These are phyloP conservation scores for Microthlaspi erraticum DNA, from an alignment of 345 rosid species.

Conservation along the genomic window DNA sequence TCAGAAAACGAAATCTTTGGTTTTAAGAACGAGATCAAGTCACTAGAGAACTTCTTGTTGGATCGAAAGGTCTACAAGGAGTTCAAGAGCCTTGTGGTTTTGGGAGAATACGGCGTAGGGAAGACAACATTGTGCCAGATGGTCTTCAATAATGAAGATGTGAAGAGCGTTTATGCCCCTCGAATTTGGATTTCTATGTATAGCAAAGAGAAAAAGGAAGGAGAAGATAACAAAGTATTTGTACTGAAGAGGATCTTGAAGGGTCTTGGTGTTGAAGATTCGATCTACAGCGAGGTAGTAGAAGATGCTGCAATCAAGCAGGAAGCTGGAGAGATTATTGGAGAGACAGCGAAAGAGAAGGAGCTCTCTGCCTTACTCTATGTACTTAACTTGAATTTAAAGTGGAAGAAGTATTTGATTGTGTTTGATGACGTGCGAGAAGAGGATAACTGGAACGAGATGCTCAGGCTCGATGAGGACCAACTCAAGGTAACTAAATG, in stretches of 20 bases:
- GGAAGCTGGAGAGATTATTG: not conserved
- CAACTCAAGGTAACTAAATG: slow-evolving; percentile 23
- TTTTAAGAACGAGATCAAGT: slow-evolving; percentile 33
- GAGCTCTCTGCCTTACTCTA: slow-evolving; percentile 42
- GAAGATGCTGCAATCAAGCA: not conserved
- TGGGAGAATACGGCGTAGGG: slow-evolving; percentile 50
- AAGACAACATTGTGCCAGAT: slow-evolving; percentile 50
- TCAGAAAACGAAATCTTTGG: not conserved
- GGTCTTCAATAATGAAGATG: slow-evolving; percentile 35
- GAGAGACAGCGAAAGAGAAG: not conserved
- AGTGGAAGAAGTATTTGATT: slow-evolving; percentile 56
- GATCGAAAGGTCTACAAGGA: slow-evolving; percentile 19
- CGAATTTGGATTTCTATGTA: slow-evolving; percentile 48
- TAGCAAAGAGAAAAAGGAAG: not conserved
- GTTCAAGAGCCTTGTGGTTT: slow-evolving; percentile 49
- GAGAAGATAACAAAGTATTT: not conserved
- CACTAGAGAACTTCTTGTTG: not conserved
- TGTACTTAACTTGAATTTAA: slow-evolving; percentile 51
- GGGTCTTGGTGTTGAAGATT: slow-evolving; percentile 1
- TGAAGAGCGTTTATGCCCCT: slow-evolving; percentile 48
- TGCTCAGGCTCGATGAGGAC: not conserved
- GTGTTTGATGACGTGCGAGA: slow-evolving; percentile 49
- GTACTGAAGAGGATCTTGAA: slow-evolving; percentile 35
- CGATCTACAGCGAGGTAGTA: not conserved
- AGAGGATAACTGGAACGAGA: slow-evolving; percentile 17